These are phyloP conservation scores for Moringa oleifera DNA, from an alignment of 345 rosid genomes.

Conservation along the genomic window DNA sequence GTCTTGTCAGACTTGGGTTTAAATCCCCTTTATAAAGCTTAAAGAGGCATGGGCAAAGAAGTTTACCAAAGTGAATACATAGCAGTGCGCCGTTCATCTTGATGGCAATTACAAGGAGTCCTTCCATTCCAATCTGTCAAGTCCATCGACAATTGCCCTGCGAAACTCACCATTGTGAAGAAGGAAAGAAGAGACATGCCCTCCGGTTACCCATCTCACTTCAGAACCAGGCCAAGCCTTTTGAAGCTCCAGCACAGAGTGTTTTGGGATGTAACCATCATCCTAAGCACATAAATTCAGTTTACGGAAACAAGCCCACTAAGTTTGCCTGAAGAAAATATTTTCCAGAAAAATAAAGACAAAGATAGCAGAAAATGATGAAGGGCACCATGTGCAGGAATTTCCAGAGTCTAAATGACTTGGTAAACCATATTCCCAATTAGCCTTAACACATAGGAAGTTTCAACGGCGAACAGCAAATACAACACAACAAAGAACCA, in stretches of 20 bases:
- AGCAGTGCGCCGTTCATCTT: no score
- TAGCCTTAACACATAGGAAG: no score
- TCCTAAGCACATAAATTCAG: slow-evolving; percentile 34
- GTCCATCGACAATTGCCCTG: slow-evolving; percentile 75
- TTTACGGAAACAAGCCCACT: neutral
- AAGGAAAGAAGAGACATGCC: slow-evolving; percentile 87
- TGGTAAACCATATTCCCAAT: no score
- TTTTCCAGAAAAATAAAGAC: no score
- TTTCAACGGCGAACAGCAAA: no score
- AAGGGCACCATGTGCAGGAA: no score
- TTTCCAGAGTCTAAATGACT: no score
- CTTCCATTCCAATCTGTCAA: slow-evolving; percentile 78
- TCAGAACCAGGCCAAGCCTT: slow-evolving; percentile 99
- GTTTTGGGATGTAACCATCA: slow-evolving; percentile 95
- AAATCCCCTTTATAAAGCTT: slow-evolving; percentile 17
- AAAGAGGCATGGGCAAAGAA: neutral
- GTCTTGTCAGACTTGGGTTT: slow-evolving; percentile 12
- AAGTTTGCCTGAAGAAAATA: neutral
- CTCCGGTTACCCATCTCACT: slow-evolving; percentile 98
- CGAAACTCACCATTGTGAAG: slow-evolving; percentile 82
- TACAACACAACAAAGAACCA: no score
- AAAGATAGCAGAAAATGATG: no score
- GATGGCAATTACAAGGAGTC: no score
- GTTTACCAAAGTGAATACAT: neutral
- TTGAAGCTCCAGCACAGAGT: slow-evolving; percentile 90